Conservation (phyloP, 1,139 yeast species). For the Pichia inconspicua region DNA sequence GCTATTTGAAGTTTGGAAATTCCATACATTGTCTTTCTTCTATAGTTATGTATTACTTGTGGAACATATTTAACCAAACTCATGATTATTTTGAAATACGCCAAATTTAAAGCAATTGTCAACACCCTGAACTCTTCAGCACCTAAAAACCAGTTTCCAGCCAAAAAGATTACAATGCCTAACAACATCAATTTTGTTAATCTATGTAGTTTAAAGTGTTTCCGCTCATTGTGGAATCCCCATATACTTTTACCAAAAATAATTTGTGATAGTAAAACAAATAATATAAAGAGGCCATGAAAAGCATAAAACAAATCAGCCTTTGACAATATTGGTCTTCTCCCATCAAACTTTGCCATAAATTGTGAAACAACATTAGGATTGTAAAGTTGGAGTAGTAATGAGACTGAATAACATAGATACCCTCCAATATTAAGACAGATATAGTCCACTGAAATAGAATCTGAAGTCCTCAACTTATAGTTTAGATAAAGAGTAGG, state of each 20-base stretch:
- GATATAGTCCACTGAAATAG: constrained; percentile 38
- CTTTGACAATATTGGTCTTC: constrained; percentile 32
- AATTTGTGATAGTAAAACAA: constrained; percentile 32
- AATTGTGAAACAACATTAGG: constrained; percentile 33
- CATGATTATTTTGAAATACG: constrained; percentile 46
- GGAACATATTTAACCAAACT: constrained; percentile 56
- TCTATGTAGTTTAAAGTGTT: constrained; percentile 21
- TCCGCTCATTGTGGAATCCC: constrained; percentile 28
- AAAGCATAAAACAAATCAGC: constrained; percentile 37
- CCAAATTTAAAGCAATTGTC: constrained; percentile 36
- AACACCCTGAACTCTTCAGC: constrained; percentile 19
- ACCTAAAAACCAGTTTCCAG: constrained; percentile 10
- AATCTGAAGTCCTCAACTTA: constrained; percentile 33
- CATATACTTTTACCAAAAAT: constrained; percentile 28
- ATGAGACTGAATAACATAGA: constrained; percentile 32
- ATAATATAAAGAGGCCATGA: constrained; percentile 36
- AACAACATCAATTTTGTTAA: constrained; percentile 17
- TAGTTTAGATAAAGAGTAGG: constrained; percentile 37
- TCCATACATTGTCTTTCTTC: constrained; percentile 49
- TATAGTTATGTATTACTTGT: constrained; percentile 46
- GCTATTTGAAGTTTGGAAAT: constrained; percentile 45
- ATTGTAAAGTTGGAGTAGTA: constrained; percentile 33
- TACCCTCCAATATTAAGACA: constrained; percentile 38
- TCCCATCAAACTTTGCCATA: constrained; percentile 26
- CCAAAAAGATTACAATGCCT: constrained; percentile 11